Base-by-base conservation (phyloP, 306 rosid species). In the Styphnolobium japonicum region DNA sequence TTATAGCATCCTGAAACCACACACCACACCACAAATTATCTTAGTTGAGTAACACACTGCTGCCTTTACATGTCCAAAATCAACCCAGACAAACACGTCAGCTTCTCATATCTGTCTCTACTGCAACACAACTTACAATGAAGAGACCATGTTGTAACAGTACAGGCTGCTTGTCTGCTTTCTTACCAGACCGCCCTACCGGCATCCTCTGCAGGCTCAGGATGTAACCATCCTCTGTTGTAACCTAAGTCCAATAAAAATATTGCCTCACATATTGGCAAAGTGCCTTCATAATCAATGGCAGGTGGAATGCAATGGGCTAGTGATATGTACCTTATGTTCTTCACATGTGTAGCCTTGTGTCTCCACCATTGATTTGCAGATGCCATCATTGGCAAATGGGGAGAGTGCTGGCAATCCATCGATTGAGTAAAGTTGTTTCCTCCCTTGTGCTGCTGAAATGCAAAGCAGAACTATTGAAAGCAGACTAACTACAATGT, bases 191-290 rank as follows among this genome's bases (percentile, higher is more conserved):
- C 69, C 58, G 40, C 16, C 81, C 87, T 3, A 0, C 66, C 2
- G 86, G 89, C n/a, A 92, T 87, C 68, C 97, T 92, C 69, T 90
- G 93, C 57, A 90, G 29, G 65, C 93, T 87, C 1, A 90, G 74
- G 76, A 90, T 86, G 73, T 85, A 90, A 10, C 93, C 93, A 81
- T 90, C 93, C 34, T 80, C 11, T 23, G 93, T 92, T 39, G 84
- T 84, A 7, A 89, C 90, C 95, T 88, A 45, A 58, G 67, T 73
- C 34, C 55, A 29, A 56, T 37, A 16, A 23, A 19, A 71, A 42
- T 23, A 7, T n/a, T 16, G 2, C 57, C 48, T 62, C 22, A 43
- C 49, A 67, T 19, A 18, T 4, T 18, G 4, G 22, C 11, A 43
- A 10, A 40, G 3, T 63, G 7, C 7, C 40, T 16, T n/a, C 16